These are phyloP conservation scores for Thuja plicata DNA, from an alignment of 83 land plant species.

Conservation along the genomic window DNA sequence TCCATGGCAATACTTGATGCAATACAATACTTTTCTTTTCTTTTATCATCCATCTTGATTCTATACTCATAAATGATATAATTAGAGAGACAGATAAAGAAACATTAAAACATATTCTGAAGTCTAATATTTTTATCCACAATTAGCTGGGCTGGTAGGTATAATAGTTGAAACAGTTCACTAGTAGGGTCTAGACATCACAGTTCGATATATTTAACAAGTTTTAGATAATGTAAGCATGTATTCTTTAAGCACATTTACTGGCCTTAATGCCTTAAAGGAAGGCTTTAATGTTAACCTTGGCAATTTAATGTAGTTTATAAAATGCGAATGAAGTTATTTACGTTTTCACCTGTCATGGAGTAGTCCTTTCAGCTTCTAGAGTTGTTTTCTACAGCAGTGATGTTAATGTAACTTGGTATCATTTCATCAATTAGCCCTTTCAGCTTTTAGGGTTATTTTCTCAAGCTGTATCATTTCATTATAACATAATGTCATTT, in stretches of 20 bases:
- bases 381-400: background rate
- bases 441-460: too few species aligned
- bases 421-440: background rate
- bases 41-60: background rate
- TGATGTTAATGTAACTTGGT: background rate
- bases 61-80: too few species aligned
- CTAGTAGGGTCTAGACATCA: background rate
- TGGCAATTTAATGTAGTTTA: background rate
- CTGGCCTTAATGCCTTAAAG: background rate
- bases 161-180: background rate
- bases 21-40: background rate
- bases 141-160: background rate
- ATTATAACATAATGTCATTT: too few species aligned
- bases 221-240: background rate
- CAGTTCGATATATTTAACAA: background rate
- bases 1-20: background rate
- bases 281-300: background rate
- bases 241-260: background rate
- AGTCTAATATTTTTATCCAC: background rate
- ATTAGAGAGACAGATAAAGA: background rate
- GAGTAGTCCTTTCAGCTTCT: background rate
- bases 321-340: background rate
- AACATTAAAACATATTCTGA: too few species aligned
- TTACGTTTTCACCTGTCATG: background rate
- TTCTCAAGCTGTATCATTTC: too few species aligned